Conservation (phyloP, 495 filamentous ascomycete species). For the Tuber indicum region DNA sequence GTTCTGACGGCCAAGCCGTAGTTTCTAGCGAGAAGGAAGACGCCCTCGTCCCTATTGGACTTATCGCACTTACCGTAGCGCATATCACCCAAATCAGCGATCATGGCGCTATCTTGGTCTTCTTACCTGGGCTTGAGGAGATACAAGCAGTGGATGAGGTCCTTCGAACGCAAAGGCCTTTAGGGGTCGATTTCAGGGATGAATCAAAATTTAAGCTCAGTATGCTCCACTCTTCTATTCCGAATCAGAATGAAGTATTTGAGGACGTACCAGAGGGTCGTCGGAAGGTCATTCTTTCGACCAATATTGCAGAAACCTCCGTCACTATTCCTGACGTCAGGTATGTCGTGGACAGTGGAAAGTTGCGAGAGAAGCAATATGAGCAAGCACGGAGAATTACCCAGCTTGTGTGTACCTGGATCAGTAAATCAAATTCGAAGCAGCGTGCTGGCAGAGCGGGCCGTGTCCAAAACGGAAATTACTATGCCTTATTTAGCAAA, state of each 20-base stretch:
- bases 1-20: constrained; percentile 34
- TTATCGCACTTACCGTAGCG: constrained; percentile 49
- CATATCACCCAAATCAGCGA: constrained; percentile 50
- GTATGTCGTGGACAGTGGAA: constrained; percentile 54
- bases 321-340: constrained; percentile 56
- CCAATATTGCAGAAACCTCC: constrained; percentile 58
- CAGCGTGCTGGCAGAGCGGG: constrained; percentile 57
- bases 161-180: constrained; percentile 32
- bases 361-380: constrained; percentile 50
- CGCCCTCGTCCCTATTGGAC: constrained; percentile 47
- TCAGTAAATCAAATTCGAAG: constrained; percentile 51
- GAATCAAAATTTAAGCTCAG: constrained; percentile 47
- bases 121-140: constrained; percentile 54
- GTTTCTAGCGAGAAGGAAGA: constrained; percentile 46
- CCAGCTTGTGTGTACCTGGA: constrained; percentile 49
- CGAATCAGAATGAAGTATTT: constrained; percentile 49
- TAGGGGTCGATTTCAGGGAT: constrained; percentile 49
- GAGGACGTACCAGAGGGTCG: constrained; percentile 47
- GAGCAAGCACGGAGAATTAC: constrained; percentile 47
- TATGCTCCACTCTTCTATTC: constrained; percentile 51
- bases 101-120: constrained; percentile 53
- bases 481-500: constrained; percentile 53
- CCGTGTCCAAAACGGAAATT: constrained; percentile 54
- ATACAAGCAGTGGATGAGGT: constrained; percentile 45
- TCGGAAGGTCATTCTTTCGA: constrained; percentile 54